Evolutionary conservation across 2,329 filamentous ascomycete genomes (phyloP), one percentile per base, ranked within the genome.

Genomic region (Lecanicillium sp.): DNA sequence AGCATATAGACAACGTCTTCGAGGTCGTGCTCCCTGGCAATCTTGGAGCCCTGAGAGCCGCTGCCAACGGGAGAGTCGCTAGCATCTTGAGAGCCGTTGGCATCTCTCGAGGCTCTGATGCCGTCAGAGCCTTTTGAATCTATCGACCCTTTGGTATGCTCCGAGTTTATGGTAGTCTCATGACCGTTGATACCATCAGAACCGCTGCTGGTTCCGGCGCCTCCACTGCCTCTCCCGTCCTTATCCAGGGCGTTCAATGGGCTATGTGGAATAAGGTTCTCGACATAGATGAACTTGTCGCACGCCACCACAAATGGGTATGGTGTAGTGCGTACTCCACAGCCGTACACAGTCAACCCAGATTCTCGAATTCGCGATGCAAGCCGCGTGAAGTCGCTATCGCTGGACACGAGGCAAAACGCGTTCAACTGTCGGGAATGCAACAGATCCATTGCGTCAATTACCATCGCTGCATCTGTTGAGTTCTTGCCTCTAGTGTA

Each of bases 391-490:
- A 66, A 67, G 50, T 67, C 64, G 48, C 63, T 66, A 43, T 66
- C 62, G 45, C 62, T 66, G 0, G 63, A 65, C 2, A 66, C 56
- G 29, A 65, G 52, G 5, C 63, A 65, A 44, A 66, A 66, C 14
- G 60, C 62, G 29, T 61, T 58, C 26, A 64, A 64, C 4, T 55
- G 56, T 30, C 57, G 54, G 0, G 62, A 54, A 38, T 67, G 64
- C 1, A 67, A 48, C 10, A 67, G 54, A 47, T 67, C 64, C 64
- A 67, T 67, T 24, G 64, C 64, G 35, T 67, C 64, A 29, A 67
- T 67, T 2, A 66, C 57, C 62, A 66, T 64, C 38, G 64, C 64
- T 0, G 58, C 52, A 36, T 66, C 64, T 2, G 62, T 66, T 1
- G 63, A 51, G 35, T 65, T 67, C 41, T 67, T 67, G n/a, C 63